Base-by-base conservation (phyloP, 2,329 filamentous ascomycete genomes). In the Coniosporium tulheliwenetii region DNA sequence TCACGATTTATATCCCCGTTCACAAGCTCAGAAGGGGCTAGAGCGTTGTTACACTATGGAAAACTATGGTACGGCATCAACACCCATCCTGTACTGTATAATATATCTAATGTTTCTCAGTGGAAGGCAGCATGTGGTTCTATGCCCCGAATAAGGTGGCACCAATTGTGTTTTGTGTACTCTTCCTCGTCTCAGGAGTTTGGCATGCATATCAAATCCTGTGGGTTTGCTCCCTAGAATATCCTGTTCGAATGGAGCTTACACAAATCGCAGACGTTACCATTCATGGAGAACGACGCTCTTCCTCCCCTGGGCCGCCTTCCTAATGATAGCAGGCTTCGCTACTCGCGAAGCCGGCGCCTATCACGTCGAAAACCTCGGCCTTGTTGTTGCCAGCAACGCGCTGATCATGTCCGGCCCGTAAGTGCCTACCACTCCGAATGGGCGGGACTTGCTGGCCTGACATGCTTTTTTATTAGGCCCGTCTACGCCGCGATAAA, bases 401-500 rank as follows among this genome's bases (percentile, higher is more conserved):
- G 57, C 64, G 0, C 52, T 65, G 5, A 55, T 63, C 31, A 52
- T 63, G 49, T 56, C 52, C 5, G 56, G 56, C 39, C 66, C 62
- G 37, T 59, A 48, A 46, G 52, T 50, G 8, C 30, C 36, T 42
- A 26, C 19, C 19, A 26, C 19, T 26, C 19, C 19, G 19, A 26
- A 26, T 7, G 19, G 19, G 15, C 19, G 19, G 5, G n/a, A 36
- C 36, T 44, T 26, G 10, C 10, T 39, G 15, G 19, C 38, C 19
- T 26, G 19, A 26, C 19, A 3, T 7, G 19, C 19, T 26, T 3
- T 3, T 26, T 4, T 26, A 16, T 2, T 9, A 73, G 72, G 2
- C 77, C 77, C 0, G 60, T 80, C 3, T 69, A 78, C 34, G 73
- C 75, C 40, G 63, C 75, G 2, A 66, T 71, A 41, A 77, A 79